phyloP scores from a whole-genome alignment of 768 basidiomycete species.

The Boletus subparvulus region DNA sequence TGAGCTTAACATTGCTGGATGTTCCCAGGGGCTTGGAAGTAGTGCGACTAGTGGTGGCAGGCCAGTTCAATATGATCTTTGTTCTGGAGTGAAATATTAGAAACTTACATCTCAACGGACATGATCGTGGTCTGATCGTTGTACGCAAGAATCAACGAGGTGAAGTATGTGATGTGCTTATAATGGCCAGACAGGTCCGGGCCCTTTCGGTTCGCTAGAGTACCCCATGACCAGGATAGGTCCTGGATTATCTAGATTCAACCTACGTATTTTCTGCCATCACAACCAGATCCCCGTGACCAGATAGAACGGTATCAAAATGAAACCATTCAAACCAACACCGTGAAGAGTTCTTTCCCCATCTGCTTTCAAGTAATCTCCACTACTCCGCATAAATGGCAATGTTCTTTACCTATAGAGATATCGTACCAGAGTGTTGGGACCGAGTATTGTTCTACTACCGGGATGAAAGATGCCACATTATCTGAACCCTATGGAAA shows the following conservation, averaged over 20 bases:
- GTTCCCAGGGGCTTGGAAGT: constrained; percentile 21
- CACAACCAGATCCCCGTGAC: neutral
- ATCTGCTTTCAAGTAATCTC: too few species aligned
- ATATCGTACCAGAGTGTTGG: too few species aligned
- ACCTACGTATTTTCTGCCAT: neutral
- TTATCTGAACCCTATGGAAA: too few species aligned
- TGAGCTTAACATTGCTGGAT: constrained; percentile 51
- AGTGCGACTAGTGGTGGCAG: constrained; percentile 14
- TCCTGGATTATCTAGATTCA: constrained; percentile 3
- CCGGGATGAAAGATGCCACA: too few species aligned
- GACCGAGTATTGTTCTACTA: too few species aligned
- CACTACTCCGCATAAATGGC: too few species aligned
- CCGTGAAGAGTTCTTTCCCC: too few species aligned
- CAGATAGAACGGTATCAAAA: too few species aligned
- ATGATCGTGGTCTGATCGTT: constrained; percentile 40
- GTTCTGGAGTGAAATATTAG: neutral
- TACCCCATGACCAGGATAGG: constrained; percentile 17
- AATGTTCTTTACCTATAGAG: too few species aligned
- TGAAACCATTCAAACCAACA: too few species aligned
- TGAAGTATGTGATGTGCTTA: constrained; percentile 12
- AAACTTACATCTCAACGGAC: constrained; percentile 61
- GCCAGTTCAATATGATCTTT: neutral
- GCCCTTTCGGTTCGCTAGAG: neutral
- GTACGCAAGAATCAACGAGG: neutral
- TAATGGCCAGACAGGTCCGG: constrained; percentile 12